Evolutionary conservation across 495 filamentous ascomycete genomes (phyloP), one percentile per base, ranked within the genome.

Genomic region (Penicillium malachiteum): DNA sequence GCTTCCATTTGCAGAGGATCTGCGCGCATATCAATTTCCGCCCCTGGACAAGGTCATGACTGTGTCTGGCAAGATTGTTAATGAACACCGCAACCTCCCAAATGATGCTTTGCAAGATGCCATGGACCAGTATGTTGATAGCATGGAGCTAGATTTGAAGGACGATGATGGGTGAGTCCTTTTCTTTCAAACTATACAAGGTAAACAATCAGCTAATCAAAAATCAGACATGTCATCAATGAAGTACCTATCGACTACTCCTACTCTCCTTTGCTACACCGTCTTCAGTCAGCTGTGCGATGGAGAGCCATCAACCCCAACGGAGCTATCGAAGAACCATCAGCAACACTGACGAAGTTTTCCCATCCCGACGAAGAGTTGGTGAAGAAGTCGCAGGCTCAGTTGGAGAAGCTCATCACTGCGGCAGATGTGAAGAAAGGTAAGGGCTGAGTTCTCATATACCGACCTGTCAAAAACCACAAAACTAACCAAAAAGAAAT

Each of bases 1-100:
- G 53, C 80, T 98, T n/a, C 94, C 94, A 4, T 97, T 96, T 63
- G 83, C 88, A 2, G 95, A 99, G 72, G 95, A 99, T 68, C 77
- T 96, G 26, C 84, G 95, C 48, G 80, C 81, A 39, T 97, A 96
- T 68, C 86, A 82, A 54, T 99, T 99, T 54, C 91, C 95, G 3
- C 91, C 93, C 1, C 76, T 99, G 12, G 92, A 95, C 67, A 87
- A 83, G 59, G 87, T 97, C 9, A 76, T 94, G 47, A 97, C 92
- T 0, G 78, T 96, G 8, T 89, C 87, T n/a, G 95, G 94, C n/a
- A 90, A 90, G 52, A 74, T 81, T 14, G 78, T 96, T 18, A 87
- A 79, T 7, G 84, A 96, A 52, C 94, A 99, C 71, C 86, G 92
- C 13, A 87, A 95, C 58, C 80, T 99, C 4, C 95, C 95, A 2